A percentile compares a stretch with the other conserved stretches of the same genome.
Evolutionary conservation across 2,329 filamentous ascomycete genomes (phyloP).

Genomic region (Aureobasidium sp.): DNA sequence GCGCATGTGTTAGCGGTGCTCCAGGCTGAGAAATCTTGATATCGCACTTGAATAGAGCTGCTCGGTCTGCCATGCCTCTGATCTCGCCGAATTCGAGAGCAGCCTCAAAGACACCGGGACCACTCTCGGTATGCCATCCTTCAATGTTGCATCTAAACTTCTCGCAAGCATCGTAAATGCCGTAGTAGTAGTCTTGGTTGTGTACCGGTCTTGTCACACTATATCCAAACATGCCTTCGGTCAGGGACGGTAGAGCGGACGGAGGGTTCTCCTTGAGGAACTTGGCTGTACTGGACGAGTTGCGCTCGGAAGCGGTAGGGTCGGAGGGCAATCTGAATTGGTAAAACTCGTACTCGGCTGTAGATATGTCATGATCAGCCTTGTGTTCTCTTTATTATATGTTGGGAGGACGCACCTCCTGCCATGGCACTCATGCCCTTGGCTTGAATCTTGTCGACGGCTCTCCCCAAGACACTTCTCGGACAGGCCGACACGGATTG

Average conservation of each 20-base stretch:
- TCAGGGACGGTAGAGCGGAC: constrained; percentile 65
- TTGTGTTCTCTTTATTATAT: neutral
- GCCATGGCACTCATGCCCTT: constrained; percentile 78
- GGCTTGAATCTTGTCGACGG: constrained; percentile 57
- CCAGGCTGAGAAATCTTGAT: neutral
- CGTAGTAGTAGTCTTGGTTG: constrained; percentile 89
- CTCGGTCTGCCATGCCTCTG: constrained; percentile 81
- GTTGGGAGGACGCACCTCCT: constrained; percentile 54
- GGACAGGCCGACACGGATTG: constrained; percentile 70
- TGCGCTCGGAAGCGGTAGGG: constrained; percentile 39
- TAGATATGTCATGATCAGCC: neutral
- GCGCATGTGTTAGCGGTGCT: neutral
- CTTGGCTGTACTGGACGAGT: constrained; percentile 60
- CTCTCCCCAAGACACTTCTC: constrained; percentile 61
- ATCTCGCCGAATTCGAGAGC: constrained; percentile 87
- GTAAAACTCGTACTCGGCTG: constrained; percentile 93
- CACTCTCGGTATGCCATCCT: constrained; percentile 92
- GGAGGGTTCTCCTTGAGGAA: constrained; percentile 69
- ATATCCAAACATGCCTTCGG: constrained; percentile 95
- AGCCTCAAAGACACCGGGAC: constrained; percentile 90
- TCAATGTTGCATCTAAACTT: constrained; percentile 76
- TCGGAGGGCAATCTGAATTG: constrained; percentile 65
- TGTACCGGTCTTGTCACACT: constrained; percentile 78
- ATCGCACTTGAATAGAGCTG: constrained; percentile 75
- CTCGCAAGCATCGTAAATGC: constrained; percentile 71